These are phyloP conservation scores for Nicotiana undulata DNA, from an alignment of 257 asterid genomes.

Conservation along the genomic window DNA sequence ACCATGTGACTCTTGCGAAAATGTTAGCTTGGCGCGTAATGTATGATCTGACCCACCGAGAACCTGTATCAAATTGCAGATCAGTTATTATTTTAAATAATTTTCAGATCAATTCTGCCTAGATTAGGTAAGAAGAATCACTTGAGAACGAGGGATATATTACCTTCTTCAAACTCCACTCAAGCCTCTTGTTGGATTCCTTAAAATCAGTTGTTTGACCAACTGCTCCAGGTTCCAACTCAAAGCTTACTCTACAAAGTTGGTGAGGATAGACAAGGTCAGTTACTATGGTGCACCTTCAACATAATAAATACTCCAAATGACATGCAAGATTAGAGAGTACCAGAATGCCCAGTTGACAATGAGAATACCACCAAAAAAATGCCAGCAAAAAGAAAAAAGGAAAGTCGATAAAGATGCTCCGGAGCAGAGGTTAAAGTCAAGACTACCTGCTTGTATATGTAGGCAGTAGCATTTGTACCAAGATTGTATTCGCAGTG, in stretches of 20 bases:
- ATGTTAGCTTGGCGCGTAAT: conserved; percentile 84
- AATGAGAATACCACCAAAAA: not conserved
- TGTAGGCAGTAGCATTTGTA: conserved; percentile 94
- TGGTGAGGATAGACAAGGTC: not conserved
- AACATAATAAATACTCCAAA: not conserved
- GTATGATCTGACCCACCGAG: conserved; percentile 95
- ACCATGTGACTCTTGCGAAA: conserved; percentile 96
- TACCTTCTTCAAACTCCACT: conserved; percentile 96
- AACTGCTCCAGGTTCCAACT: conserved; percentile 81
- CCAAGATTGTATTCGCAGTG: conserved; percentile 77
- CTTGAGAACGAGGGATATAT: not conserved
- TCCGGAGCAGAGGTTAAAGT: not conserved
- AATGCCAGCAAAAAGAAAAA: not conserved
- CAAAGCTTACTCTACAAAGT: conserved; percentile 74
- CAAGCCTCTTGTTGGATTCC: conserved; percentile 77
- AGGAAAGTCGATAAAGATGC: not conserved
- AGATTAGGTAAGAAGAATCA: not conserved
- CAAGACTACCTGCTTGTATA: conserved; percentile 70
- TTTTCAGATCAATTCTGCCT: not conserved
- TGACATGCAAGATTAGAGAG: not conserved
- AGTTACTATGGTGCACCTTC: not conserved
- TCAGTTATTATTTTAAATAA: conserved; percentile 23
- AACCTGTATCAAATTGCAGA: conserved; percentile 41
- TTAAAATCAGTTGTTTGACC: conserved; percentile 94
- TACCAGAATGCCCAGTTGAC: not conserved